Percentiles rank a stretch among this genome's conserved stretches.
These are phyloP conservation scores for Calamus simplicifolius DNA, from an alignment of 176 grass and related monocot genomes.

Conservation along the genomic window DNA sequence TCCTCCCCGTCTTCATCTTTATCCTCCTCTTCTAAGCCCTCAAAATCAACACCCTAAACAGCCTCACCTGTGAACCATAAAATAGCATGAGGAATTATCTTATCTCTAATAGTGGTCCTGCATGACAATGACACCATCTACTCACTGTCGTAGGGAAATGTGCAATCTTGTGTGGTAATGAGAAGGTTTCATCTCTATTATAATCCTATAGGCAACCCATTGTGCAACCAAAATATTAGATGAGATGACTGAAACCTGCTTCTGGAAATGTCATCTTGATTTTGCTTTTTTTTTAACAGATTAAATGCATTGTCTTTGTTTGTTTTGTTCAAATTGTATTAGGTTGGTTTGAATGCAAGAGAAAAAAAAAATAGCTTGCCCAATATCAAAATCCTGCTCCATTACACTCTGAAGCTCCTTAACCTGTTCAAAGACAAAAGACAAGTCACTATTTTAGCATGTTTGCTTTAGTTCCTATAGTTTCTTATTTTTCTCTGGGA, in stretches of 20 bases:
- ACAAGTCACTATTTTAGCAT: neutral
- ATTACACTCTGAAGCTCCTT: conserved; percentile 14
- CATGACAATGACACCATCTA: neutral
- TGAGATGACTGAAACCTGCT: too few species aligned
- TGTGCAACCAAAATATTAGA: too few species aligned
- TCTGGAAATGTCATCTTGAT: too few species aligned
- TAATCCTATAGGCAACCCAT: too few species aligned
- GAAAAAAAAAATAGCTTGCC: neutral
- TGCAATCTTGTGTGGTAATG: too few species aligned
- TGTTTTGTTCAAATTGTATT: too few species aligned
- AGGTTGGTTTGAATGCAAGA: neutral
- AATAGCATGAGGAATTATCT: conserved; percentile 24
- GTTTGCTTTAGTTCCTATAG: neutral
- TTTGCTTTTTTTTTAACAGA: too few species aligned
- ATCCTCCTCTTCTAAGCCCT: neutral
- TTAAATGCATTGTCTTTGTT: too few species aligned
- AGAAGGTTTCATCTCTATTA: too few species aligned
- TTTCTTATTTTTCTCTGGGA: neutral
- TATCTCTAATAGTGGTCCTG: conserved; percentile 20
- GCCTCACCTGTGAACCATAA: conserved; percentile 23
- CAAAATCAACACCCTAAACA: conserved; percentile 17
- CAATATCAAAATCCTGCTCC: conserved; percentile 19
- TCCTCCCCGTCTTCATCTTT: neutral
- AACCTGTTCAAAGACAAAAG: neutral
- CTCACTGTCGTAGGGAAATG: too few species aligned